These are phyloP conservation scores for Monilinia fructigena DNA, from an alignment of 2,329 filamentous ascomycete species.

Conservation along the genomic window DNA sequence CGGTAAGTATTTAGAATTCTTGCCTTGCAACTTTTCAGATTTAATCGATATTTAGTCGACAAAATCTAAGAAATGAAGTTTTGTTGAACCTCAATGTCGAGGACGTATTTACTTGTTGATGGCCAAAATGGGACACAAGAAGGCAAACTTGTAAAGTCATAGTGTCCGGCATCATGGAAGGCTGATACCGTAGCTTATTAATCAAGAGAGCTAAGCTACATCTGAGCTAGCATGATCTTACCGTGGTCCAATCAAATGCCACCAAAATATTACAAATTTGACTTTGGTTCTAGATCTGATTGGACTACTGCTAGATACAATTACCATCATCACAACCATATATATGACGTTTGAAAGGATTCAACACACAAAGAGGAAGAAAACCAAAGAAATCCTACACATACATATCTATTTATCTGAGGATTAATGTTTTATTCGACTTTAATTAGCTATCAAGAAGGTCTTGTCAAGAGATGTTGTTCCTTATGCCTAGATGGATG, in stretches of 20 bases:
- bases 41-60: neutral
- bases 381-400: too few species aligned
- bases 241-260: neutral
- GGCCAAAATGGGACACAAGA: constrained; percentile 12
- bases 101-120: neutral
- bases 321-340: too few species aligned
- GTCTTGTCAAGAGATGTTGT: too few species aligned
- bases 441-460: too few species aligned
- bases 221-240: neutral
- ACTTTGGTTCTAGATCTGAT: neutral
- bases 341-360: too few species aligned
- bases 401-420: too few species aligned
- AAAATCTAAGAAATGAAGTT: neutral
- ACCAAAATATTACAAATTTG: neutral
- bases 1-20: neutral
- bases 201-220: neutral
- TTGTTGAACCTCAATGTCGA: constrained; percentile 10
- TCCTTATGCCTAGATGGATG: too few species aligned
- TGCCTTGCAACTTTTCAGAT: neutral
- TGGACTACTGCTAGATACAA: neutral
- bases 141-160: constrained; percentile 8
- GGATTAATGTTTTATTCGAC: too few species aligned
- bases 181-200: constrained; percentile 1
- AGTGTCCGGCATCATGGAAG: neutral
- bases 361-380: too few species aligned